phyloP scores from a whole-genome alignment of 805 yeast species.

The Saccharomycopsis javanensis region DNA sequence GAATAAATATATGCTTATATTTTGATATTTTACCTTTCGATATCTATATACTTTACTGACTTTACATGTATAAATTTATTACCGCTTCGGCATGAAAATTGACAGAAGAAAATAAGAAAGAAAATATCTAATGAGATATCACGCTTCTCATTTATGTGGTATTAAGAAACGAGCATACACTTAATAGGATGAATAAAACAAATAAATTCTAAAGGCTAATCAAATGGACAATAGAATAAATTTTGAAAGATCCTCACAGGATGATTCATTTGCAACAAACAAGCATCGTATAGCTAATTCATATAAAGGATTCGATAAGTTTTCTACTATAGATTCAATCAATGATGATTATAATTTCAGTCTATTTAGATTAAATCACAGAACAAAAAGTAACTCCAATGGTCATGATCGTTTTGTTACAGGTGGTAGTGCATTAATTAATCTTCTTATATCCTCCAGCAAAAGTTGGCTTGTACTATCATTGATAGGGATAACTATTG shows the following conservation, averaged over 20 bases:
- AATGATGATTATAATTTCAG: conserved; percentile 46
- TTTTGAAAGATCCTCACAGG: conserved; percentile 5
- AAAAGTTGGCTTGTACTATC: conserved; percentile 62
- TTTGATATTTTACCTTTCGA: too few relatives aligned
- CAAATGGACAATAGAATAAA: neutral
- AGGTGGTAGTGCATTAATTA: conserved; percentile 1
- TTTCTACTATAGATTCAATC: conserved; percentile 62
- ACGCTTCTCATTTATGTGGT: too few relatives aligned
- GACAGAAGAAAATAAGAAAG: neutral
- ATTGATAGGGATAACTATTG: conserved; percentile 65
- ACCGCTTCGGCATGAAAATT: neutral
- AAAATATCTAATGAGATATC: neutral
- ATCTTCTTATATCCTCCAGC: conserved; percentile 24
- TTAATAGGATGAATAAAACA: neutral
- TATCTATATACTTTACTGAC: too few relatives aligned
- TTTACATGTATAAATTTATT: neutral
- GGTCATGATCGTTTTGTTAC: conserved; percentile 7
- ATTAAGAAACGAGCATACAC: too few relatives aligned
- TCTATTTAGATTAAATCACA: conserved; percentile 20
- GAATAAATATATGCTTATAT: too few relatives aligned
- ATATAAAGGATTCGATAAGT: conserved; percentile 47
- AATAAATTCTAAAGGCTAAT: neutral
- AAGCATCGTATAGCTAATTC: conserved; percentile 21
- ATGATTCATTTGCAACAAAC: conserved; percentile 20
- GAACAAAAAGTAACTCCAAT: conserved; percentile 16